Conservation (phyloP, 2,329 filamentous ascomycete genomes). For the Phialophora chinensis region DNA sequence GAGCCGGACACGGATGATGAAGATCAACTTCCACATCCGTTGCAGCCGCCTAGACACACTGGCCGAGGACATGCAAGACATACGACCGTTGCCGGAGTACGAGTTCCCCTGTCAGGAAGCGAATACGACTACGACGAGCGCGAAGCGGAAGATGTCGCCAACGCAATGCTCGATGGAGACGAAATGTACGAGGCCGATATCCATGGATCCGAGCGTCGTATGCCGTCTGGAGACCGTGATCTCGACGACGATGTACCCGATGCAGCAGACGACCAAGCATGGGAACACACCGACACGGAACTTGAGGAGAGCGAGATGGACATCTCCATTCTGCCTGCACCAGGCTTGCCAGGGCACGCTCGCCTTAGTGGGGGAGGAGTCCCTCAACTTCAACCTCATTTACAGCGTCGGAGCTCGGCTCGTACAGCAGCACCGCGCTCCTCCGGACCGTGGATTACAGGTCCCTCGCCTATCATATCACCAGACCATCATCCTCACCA, state of each 20-base stretch:
- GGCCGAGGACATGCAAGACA: slow-evolving; percentile 4
- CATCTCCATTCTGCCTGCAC: slow-evolving; percentile 34
- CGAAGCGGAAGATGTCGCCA: slow-evolving; percentile 57
- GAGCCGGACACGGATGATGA: slow-evolving; percentile 36
- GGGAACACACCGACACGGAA: slow-evolving; percentile 80
- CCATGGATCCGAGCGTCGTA: slow-evolving; percentile 39
- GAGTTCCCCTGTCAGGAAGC: slow-evolving; percentile 27
- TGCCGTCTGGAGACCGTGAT: slow-evolving; percentile 61
- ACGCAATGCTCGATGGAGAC: slow-evolving; percentile 42
- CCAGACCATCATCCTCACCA: not conserved
- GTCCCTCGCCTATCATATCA: slow-evolving; percentile 12
- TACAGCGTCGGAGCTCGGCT: slow-evolving; percentile 7
- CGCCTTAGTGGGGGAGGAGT: not conserved
- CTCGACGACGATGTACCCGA: slow-evolving; percentile 75
- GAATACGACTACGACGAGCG: slow-evolving; percentile 61
- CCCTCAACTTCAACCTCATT: slow-evolving; percentile 19
- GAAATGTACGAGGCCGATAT: slow-evolving; percentile 41
- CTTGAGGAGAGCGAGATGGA: slow-evolving; percentile 36
- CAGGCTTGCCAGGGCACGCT: not conserved
- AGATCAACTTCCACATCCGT: slow-evolving; percentile 19
- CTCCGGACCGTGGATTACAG: slow-evolving; percentile 32
- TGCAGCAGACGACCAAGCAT: slow-evolving; percentile 61
- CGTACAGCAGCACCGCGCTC: slow-evolving; percentile 14
- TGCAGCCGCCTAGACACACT: not conserved
- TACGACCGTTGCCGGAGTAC: slow-evolving; percentile 27